Conservation (phyloP, 2,329 filamentous ascomycete species). For the Orbilia brochopaga region DNA sequence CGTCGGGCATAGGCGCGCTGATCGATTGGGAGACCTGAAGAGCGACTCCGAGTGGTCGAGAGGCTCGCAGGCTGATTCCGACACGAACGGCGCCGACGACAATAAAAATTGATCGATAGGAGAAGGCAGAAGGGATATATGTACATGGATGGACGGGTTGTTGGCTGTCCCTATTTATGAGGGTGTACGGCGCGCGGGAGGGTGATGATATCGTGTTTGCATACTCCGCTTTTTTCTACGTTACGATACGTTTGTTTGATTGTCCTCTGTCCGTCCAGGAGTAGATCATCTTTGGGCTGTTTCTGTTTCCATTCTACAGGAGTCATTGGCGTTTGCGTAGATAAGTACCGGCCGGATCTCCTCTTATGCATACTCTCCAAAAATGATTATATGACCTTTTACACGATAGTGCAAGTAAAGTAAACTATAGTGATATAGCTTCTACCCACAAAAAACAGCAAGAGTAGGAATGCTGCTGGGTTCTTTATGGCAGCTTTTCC, state of each 20-base stretch:
- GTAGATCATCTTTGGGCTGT: conserved; percentile 12
- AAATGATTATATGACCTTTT: too few species aligned
- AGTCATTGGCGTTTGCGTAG: conserved; percentile 3
- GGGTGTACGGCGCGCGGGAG: neutral
- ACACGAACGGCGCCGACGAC: neutral
- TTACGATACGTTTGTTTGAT: conserved; percentile 22
- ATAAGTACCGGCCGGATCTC: too few species aligned
- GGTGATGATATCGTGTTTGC: neutral
- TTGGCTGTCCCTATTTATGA: too few species aligned
- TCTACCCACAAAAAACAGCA: too few species aligned
- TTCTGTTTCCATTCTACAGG: conserved; percentile 13
- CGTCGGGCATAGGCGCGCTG: conserved; percentile 3
- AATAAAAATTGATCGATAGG: too few species aligned
- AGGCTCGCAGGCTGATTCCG: conserved; percentile 22
- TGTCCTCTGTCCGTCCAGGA: neutral
- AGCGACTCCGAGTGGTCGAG: conserved; percentile 49
- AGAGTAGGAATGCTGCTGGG: too few species aligned
- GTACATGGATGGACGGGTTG: too few species aligned
- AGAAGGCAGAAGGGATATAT: too few species aligned
- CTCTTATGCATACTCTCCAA: too few species aligned
- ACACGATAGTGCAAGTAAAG: too few species aligned
- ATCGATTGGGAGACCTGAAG: conserved; percentile 42
- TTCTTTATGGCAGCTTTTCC: too few species aligned
- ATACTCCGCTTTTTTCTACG: neutral
- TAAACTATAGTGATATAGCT: too few species aligned